Evolutionary conservation across 176 grass and related monocot genomes (phyloP).

Genomic region (Dendrocalamus sinicus): DNA sequence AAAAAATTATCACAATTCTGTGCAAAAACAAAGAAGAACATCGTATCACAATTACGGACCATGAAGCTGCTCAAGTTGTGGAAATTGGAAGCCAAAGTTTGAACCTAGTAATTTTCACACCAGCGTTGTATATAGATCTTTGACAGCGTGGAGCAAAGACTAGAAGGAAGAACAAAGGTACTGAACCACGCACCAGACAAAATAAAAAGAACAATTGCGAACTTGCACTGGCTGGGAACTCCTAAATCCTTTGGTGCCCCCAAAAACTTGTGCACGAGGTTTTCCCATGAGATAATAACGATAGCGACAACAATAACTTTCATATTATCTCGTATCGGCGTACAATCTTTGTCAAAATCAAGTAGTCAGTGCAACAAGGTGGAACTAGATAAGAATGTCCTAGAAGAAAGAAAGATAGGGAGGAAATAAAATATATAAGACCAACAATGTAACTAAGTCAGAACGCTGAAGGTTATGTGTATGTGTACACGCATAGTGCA

Average conservation of each 20-base stretch:
- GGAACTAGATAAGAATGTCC: constrained; percentile 6
- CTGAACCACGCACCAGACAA: not conserved
- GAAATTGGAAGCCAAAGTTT: not conserved
- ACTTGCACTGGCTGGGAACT: not conserved
- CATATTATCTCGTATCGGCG: not conserved
- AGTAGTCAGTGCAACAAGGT: constrained; percentile 9
- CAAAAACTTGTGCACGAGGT: not conserved
- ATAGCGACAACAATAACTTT: constrained; percentile 16
- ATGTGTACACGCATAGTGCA: constrained; percentile 8
- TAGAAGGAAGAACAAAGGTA: not conserved
- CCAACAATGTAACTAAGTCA: not conserved
- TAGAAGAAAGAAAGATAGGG: not conserved
- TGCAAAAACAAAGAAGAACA: not conserved
- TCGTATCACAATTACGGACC: too few species aligned
- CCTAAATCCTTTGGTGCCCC: not conserved
- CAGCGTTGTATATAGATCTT: not conserved
- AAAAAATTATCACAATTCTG: not conserved
- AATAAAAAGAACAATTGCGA: not conserved
- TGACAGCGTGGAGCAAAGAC: constrained; percentile 14
- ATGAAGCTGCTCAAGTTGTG: not conserved
- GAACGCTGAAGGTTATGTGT: not conserved
- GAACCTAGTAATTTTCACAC: not conserved
- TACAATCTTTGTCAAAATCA: constrained; percentile 22
- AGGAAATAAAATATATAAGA: not conserved
- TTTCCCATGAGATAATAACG: not conserved